Evolutionary conservation across 169 alveolate species (phyloP).

Genomic region (Plasmodium ovale): DNA sequence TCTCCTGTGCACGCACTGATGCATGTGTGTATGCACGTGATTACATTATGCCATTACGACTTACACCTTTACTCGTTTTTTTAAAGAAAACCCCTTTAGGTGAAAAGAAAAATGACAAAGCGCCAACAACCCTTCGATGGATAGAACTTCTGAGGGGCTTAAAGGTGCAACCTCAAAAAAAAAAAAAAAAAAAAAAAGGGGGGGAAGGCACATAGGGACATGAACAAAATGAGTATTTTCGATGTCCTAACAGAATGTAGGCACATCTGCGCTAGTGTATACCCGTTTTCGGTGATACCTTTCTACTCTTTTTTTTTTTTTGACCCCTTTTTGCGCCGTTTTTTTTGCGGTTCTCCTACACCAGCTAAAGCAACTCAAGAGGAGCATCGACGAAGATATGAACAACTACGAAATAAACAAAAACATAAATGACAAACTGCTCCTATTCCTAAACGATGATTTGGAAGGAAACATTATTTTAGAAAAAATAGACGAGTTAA

Average conservation of each 20-base stretch:
- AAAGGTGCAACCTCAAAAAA: conserved; percentile 4
- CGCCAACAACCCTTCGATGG: conserved; percentile 52
- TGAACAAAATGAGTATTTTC: neutral
- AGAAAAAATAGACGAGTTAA: conserved; percentile 48
- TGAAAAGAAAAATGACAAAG: conserved; percentile 24
- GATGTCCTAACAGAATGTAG: too few species aligned
- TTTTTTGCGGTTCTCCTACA: too few species aligned
- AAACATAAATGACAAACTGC: conserved; percentile 47
- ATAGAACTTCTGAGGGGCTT: conserved; percentile 31
- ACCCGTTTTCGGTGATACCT: too few species aligned
- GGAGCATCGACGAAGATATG: conserved; percentile 46
- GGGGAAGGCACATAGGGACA: too few species aligned
- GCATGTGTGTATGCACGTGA: neutral
- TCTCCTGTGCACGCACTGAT: neutral
- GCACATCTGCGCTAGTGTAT: too few species aligned
- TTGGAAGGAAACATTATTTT: conserved; percentile 35
- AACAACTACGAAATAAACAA: conserved; percentile 52
- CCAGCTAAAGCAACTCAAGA: conserved; percentile 54
- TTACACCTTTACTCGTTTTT: conserved; percentile 6
- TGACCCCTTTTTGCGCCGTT: neutral
- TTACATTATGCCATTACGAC: neutral
- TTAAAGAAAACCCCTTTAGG: conserved; percentile 1
- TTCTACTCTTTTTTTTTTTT: too few species aligned
- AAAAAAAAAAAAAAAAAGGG: neutral
- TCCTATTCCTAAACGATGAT: conserved; percentile 39